Evolutionary conservation across 495 filamentous ascomycete genomes (phyloP), one percentile per base, ranked within the genome.

Genomic region (Penicillium bialowiezense): DNA sequence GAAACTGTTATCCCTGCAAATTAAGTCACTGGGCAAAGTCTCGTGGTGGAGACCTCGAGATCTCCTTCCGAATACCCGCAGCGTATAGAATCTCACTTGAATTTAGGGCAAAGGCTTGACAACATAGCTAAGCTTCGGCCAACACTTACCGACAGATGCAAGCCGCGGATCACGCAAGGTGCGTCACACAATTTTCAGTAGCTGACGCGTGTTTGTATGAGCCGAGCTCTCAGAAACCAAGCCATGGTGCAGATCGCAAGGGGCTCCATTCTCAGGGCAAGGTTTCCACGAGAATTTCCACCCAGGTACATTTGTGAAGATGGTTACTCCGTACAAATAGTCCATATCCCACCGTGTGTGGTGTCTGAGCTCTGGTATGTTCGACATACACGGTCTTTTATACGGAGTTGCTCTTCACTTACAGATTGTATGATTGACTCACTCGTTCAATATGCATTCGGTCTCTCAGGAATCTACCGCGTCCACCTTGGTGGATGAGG

Each of bases 381-480:
- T n/a, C n/a, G n/a, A n/a, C n/a, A n/a, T n/a, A n/a, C n/a, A n/a
- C n/a, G n/a, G 23, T 26, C 8, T 3, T 8, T 26, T 26, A 8
- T 26, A 26, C 8, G 8, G 18, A 10, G 3, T 7, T 23, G 4
- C 10, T 32, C 29, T n/a, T 13, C 34, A 15, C 19, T 17, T 7
- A 23, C 19, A 12, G 13, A 7, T 18, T 20, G 7, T 28, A 37
- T 47, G 44, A 18, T 31, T 23, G 28, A 3, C 15, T 48, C n/a
- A 2, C 37, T 15, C 7, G 19, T 37, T 23, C 46, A 55, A 51
- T 15, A 60, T 57, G 54, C 48, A 53, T 32, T 43, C 44, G 21
- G 38, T 35, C 14, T 45, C 24, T n/a, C 24, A 34, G 7, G 45
- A 48, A 7, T 51, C 36, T 18, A 49, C 14, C 13, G 29, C 13